These are phyloP conservation scores for Neofusicoccum umdonicola DNA, from an alignment of 2,329 filamentous ascomycete genomes.

Conservation along the genomic window DNA sequence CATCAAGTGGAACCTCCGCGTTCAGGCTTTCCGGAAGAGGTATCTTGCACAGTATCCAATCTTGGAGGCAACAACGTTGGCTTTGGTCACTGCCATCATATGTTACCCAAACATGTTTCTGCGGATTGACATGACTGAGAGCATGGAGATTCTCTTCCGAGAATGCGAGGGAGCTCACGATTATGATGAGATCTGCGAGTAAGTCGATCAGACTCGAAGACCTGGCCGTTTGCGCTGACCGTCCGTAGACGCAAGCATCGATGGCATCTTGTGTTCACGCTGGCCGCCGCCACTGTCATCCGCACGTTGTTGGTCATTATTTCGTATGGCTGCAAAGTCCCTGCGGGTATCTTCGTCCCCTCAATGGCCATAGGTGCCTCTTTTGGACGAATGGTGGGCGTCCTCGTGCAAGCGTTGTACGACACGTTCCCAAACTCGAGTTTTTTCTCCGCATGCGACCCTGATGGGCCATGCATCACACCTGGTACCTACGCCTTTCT, in stretches of 20 bases:
- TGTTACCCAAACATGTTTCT: constrained; percentile 96
- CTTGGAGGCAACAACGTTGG: constrained; percentile 80
- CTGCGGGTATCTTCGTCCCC: constrained; percentile 95
- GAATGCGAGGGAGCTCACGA: constrained; percentile 89
- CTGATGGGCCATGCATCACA: constrained; percentile 93
- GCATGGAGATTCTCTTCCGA: constrained; percentile 95
- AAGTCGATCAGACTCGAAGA: constrained; percentile 27
- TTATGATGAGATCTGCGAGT: constrained; percentile 86
- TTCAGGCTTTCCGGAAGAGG: constrained; percentile 89
- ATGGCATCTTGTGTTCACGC: constrained; percentile 73
- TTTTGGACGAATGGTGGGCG: constrained; percentile 91
- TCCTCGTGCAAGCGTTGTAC: constrained; percentile 85
- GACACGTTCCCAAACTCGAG: constrained; percentile 76
- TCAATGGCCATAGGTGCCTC: constrained; percentile 97
- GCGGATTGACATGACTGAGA: constrained; percentile 97
- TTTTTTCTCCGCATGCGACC: constrained; percentile 86
- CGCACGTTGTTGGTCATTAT: constrained; percentile 85
- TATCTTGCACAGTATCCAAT: constrained; percentile 83
- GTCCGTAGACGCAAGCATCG: constrained; percentile 58
- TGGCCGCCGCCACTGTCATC: constrained; percentile 76
- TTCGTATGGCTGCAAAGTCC: constrained; percentile 96
- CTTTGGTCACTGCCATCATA: constrained; percentile 80
- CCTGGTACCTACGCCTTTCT: constrained; percentile 96
- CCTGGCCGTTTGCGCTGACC: constrained; percentile 20
- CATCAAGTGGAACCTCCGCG: constrained; percentile 94